Percentiles rank a stretch among this genome's conserved stretches.
These are phyloP conservation scores for Condylostoma magnum DNA, from an alignment of 169 alveolate species.

Conservation along the genomic window DNA sequence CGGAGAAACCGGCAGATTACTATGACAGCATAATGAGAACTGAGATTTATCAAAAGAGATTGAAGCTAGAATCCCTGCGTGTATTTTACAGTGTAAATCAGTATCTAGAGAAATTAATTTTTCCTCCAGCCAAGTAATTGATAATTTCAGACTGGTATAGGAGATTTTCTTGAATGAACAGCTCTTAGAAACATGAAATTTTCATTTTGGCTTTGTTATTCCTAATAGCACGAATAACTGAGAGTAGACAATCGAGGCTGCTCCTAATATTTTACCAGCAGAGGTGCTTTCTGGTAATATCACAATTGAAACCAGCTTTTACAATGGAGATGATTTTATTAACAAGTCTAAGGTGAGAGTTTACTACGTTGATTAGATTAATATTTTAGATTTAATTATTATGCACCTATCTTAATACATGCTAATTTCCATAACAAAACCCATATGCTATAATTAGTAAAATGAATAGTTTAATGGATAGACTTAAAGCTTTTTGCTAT, in stretches of 20 bases:
- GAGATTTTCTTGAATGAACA: conserved; percentile 45
- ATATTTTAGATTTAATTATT: no score
- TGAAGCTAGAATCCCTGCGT: conserved; percentile 55
- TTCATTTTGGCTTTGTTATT: conserved; percentile 75
- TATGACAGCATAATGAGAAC: conserved; percentile 47
- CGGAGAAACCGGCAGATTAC: conserved; percentile 44
- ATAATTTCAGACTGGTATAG: conserved; percentile 48
- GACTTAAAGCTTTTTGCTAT: no score
- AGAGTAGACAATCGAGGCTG: conserved; percentile 64
- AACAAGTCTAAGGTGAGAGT: conserved; percentile 37
- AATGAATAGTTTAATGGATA: no score
- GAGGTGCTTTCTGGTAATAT: conserved; percentile 64
- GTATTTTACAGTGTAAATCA: conserved; percentile 45
- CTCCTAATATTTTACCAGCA: conserved; percentile 60
- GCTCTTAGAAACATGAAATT: conserved; percentile 45
- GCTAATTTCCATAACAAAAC: no score
- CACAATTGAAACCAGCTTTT: conserved; percentile 53
- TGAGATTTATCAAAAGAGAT: conserved; percentile 27
- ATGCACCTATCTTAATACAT: no score
- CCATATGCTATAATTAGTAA: no score
- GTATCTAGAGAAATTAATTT: conserved; percentile 56
- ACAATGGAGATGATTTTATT: conserved; percentile 37
- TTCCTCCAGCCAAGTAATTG: conserved; percentile 48
- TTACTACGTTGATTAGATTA: no score
- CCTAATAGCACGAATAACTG: conserved; percentile 69